Evolutionary conservation across 2,329 filamentous ascomycete genomes (phyloP), one percentile per base, ranked within the genome.

Genomic region (Metarhizium rileyi): DNA sequence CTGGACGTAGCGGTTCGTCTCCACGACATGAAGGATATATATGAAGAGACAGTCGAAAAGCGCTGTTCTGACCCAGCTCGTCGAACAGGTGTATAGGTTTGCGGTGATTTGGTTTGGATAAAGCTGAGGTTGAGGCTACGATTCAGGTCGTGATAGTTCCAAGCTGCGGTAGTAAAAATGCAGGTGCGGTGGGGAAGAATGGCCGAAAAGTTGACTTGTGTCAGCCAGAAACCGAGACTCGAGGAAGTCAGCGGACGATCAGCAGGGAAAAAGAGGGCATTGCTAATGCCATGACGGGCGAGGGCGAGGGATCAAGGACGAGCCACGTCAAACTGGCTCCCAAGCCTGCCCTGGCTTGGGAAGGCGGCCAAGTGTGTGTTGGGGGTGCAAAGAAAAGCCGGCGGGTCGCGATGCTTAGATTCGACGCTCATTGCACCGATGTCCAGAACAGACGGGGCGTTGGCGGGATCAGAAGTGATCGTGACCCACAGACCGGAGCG

Each of bases 361-460:
- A 49, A 23, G 26, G 28, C 22, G 25, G 23, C 26, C 33, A 22
- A 25, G 30, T 16, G 25, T 44, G 49, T 42, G 43, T 30, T 26
- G 44, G 30, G n/a, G 33, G 27, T 30, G 18, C 48, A 40, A 28
- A 28, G 12, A 14, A 12, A 45, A 44, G 38, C 12, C 36, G 25
- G 50, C 46, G 48, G 50, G 45, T 47, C 47, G 42, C 33, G 48
- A 52, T 36, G 52, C 52, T n/a, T 44, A 62, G 61, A 66, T 66
- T 51, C 48, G 46, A 50, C 55, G 49, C 62, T 58, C 54, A 65
- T 65, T 65, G 63, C 59, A 55, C 57, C 65, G 65, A 67, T 67
- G 57, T 53, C 55, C 57, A 64, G 48, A 55, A 44, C 52, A 42
- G 27, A 54, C 55, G 58, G 57, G 57, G 56, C 53, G 52, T 44